Conservation (phyloP, 106 monocot species). For the Dendrobium huoshanense region DNA sequence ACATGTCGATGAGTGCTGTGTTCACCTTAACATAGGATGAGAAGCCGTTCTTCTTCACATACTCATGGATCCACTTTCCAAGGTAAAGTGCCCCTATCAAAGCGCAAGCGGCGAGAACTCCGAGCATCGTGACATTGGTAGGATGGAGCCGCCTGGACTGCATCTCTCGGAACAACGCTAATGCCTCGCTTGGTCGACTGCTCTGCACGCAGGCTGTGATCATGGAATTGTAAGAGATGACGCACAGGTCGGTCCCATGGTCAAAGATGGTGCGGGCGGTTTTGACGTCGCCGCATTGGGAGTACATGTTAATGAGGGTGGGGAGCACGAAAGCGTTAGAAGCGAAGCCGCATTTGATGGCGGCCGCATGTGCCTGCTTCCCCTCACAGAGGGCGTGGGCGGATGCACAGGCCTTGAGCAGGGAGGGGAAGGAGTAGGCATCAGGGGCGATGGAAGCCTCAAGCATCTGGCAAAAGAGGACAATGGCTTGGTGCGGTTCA, state of each 20-base stretch:
- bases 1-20: slow-evolving; percentile 79
- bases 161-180: slow-evolving; percentile 55
- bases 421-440: slow-evolving; percentile 68
- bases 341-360: slow-evolving; percentile 35
- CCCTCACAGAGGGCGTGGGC: slow-evolving; percentile 7
- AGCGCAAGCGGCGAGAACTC: slow-evolving; percentile 52
- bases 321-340: slow-evolving; percentile 42
- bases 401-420: slow-evolving; percentile 63
- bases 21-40: slow-evolving; percentile 36
- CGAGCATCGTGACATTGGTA: slow-evolving; percentile 64
- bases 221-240: slow-evolving; percentile 63
- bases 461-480: slow-evolving; percentile 43
- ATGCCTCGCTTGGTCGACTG: slow-evolving; percentile 45
- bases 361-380: too few relatives aligned
- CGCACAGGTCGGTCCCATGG: slow-evolving; percentile 12
- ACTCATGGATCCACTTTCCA: slow-evolving; percentile 70
- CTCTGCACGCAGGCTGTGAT: slow-evolving; percentile 42
- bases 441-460: slow-evolving; percentile 24
- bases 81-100: slow-evolving; percentile 57
- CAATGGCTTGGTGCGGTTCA: slow-evolving; percentile 25
- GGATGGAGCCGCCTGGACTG: slow-evolving; percentile 37
- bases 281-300: slow-evolving; percentile 46
- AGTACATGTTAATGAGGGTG: slow-evolving; percentile 72
- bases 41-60: slow-evolving; percentile 37
- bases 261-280: slow-evolving; percentile 45